Evolutionary conservation across 768 basidiomycete species (phyloP).

Genomic region (Saitozyma podzolica): DNA sequence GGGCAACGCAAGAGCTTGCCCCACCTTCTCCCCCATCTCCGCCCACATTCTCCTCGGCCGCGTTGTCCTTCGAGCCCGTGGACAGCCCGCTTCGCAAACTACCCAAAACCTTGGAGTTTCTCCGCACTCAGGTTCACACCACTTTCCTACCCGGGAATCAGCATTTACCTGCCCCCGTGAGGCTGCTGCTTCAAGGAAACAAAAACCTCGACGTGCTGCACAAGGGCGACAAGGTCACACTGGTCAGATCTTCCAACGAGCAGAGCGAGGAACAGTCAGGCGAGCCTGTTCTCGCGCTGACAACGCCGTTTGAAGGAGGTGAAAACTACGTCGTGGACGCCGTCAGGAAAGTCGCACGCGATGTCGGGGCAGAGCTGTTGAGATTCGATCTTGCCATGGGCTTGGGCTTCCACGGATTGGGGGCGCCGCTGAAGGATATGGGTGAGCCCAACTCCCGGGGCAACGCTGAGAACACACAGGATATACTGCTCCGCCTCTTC

Average conservation of each 20-base stretch:
- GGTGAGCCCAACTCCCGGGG: conserved; percentile 53
- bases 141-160: conserved; percentile 32
- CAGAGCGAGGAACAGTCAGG: not conserved
- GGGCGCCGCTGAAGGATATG: conserved; percentile 25
- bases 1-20: too few species aligned
- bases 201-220: not conserved
- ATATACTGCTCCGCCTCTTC: conserved; percentile 31
- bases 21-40: too few species aligned
- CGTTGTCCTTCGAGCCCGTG: too few species aligned
- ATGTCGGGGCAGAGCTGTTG: conserved; percentile 75
- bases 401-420: conserved; percentile 62
- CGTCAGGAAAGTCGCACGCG: conserved; percentile 71
- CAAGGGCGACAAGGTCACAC: not conserved
- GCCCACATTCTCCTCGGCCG: too few species aligned
- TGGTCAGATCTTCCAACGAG: not conserved
- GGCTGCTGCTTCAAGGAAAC: not conserved
- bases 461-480: conserved; percentile 58
- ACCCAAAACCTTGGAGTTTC: too few species aligned
- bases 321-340: conserved; percentile 78
- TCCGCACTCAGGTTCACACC: conserved; percentile 26
- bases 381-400: conserved; percentile 79
- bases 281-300: conserved; percentile 21
- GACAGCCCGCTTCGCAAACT: too few species aligned
- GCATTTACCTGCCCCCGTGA: not conserved
- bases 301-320: conserved; percentile 78